Percentiles rank a stretch among this genome's conserved stretches.
phyloP scores from a whole-genome alignment of 192 early-diverging fungal genomes.

The Glomus cerebriforme region DNA sequence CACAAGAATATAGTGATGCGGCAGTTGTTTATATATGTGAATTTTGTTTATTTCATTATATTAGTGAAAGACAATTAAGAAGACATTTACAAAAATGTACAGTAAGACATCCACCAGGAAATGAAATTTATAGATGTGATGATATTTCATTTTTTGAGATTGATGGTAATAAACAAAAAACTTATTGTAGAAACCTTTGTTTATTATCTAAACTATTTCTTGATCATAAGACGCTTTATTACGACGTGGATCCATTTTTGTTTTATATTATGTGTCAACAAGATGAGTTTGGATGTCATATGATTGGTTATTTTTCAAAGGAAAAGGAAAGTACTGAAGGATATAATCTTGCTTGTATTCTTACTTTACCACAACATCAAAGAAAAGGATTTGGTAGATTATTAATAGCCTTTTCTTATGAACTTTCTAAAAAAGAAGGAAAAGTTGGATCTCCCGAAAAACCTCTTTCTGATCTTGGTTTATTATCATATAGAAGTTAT shows the following conservation, averaged over 20 bases:
- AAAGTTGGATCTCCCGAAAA: slow-evolving; percentile 97
- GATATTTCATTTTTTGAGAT: slow-evolving; percentile 97
- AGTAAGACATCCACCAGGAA: slow-evolving; percentile 95
- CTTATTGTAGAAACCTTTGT: slow-evolving; percentile 95
- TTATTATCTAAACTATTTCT: slow-evolving; percentile 95
- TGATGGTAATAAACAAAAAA: slow-evolving; percentile 91
- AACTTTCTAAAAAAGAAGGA: slow-evolving; percentile 91
- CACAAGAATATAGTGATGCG: slow-evolving; percentile 78
- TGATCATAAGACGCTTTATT: slow-evolving; percentile 99
- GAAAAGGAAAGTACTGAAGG: slow-evolving; percentile 96
- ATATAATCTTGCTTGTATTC: slow-evolving; percentile 98
- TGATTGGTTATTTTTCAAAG: slow-evolving; percentile 99
- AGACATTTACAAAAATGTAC: slow-evolving; percentile 88
- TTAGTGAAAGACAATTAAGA: slow-evolving; percentile 69
- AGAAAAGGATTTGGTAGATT: slow-evolving; percentile 93
- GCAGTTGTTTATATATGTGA: slow-evolving; percentile 92
- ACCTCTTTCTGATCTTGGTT: slow-evolving; percentile 94
- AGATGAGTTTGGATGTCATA: slow-evolving; percentile 84
- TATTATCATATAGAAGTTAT: slow-evolving; percentile 93
- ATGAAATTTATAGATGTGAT: slow-evolving; percentile 96
- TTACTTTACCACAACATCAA: slow-evolving; percentile 97
- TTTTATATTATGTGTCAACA: slow-evolving; percentile 94
- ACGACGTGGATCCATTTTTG: slow-evolving; percentile 97
- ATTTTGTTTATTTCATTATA: slow-evolving; percentile 89
- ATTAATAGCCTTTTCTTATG: slow-evolving; percentile 96